phyloP scores from a whole-genome alignment of 1,284 basidiomycete genomes.

The Mycosarcoma maydis region DNA sequence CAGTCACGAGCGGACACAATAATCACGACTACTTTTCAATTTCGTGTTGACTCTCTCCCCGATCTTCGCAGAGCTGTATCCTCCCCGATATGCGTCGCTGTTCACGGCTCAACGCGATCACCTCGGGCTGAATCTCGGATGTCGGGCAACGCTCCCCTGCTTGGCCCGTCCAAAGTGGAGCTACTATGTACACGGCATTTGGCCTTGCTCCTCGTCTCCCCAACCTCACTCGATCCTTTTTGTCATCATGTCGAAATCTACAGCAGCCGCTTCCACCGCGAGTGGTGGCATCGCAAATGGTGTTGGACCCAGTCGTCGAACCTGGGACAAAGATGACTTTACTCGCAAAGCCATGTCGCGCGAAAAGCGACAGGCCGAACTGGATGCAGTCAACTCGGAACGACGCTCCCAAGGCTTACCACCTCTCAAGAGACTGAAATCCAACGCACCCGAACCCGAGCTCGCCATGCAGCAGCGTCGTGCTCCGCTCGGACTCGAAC shows the following conservation, averaged over 20 bases:
- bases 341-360: conserved; percentile 53
- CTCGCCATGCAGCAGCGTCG: conserved; percentile 53
- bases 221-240: too few species aligned
- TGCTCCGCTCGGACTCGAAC: conserved; percentile 53
- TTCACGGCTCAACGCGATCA: conserved; percentile 1
- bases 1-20: too few species aligned
- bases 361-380: conserved; percentile 57
- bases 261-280: conserved; percentile 1
- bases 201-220: too few species aligned
- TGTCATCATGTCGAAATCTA: conserved; percentile 22
- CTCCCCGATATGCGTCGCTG: too few species aligned
- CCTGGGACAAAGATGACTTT: conserved; percentile 62
- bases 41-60: not conserved
- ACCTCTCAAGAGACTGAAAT: conserved; percentile 48
- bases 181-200: too few species aligned
- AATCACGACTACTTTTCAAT: not conserved
- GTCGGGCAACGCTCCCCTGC: not conserved
- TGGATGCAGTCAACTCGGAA: conserved; percentile 54
- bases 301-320: conserved; percentile 57
- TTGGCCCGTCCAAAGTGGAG: conserved; percentile 1
- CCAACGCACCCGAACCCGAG: conserved; percentile 58
- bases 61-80: not conserved
- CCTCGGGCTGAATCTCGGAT: not conserved
- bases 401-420: conserved; percentile 50
- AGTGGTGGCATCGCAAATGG: conserved; percentile 16